A percentile compares a stretch with the other conserved stretches of the same genome.
Evolutionary conservation across 257 asterid genomes (phyloP).

Genomic region (Solanum habrochaites): DNA sequence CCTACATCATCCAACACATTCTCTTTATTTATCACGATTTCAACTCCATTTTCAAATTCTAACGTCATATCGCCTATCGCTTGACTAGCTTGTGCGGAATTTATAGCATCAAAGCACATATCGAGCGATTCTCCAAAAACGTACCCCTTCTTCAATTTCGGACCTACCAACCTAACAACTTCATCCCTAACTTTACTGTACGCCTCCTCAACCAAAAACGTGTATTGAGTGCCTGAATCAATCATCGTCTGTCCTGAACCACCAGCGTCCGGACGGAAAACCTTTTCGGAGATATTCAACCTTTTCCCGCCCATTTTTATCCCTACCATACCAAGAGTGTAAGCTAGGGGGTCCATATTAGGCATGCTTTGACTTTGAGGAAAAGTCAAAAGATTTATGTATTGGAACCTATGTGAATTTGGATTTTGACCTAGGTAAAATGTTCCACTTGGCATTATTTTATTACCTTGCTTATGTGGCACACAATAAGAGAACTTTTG

Average conservation of each 20-base stretch:
- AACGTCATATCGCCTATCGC: slow-evolving; percentile 48
- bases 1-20: slow-evolving; percentile 49
- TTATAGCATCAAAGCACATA: slow-evolving; percentile 56
- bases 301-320: slow-evolving; percentile 48
- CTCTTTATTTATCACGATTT: slow-evolving; percentile 27
- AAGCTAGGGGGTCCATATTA: slow-evolving; percentile 70
- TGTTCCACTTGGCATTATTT: slow-evolving; percentile 33
- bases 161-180: slow-evolving; percentile 37
- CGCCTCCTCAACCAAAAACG: slow-evolving; percentile 56
- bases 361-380: slow-evolving; percentile 51
- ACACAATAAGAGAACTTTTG: slow-evolving; percentile 74
- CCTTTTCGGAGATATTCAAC: slow-evolving; percentile 33
- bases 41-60: slow-evolving; percentile 49
- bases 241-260: slow-evolving; percentile 88
- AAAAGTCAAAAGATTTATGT: slow-evolving; percentile 39
- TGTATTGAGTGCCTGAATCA: slow-evolving; percentile 87
- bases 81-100: slow-evolving; percentile 20
- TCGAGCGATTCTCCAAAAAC: slow-evolving; percentile 50
- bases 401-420: slow-evolving; percentile 29
- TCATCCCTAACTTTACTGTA: slow-evolving; percentile 43
- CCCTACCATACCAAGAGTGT: slow-evolving; percentile 46
- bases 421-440: slow-evolving; percentile 74
- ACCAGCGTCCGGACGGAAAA: slow-evolving; percentile 49
- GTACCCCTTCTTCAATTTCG: slow-evolving; percentile 43
- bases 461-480: slow-evolving; percentile 28